A percentile compares a stretch with the other conserved stretches of the same genome.
Conservation (phyloP, 305 asterid species). For the Solanum hybrid region DNA sequence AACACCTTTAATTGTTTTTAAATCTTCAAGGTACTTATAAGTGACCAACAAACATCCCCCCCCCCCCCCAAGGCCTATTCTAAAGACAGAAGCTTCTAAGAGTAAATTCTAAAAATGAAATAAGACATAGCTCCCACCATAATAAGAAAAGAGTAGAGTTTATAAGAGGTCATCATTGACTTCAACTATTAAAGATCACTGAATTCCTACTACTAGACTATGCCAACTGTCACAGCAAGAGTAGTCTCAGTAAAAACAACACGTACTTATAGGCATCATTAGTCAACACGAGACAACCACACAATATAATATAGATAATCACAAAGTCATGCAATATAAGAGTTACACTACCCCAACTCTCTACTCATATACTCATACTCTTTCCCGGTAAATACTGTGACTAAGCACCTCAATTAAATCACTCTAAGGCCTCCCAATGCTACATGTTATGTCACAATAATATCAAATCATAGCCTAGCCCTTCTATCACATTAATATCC, state of each 20-base stretch:
- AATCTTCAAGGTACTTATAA: background rate
- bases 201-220: background rate
- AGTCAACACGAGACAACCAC: background rate
- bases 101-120: no score
- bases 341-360: background rate
- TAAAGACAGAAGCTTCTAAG: background rate
- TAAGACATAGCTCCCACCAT: background rate
- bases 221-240: background rate
- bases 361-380: background rate
- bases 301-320: no score
- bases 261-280: background rate
- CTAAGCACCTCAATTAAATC: background rate
- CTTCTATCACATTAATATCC: background rate
- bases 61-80: background rate
- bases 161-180: background rate
- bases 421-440: background rate
- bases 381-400: background rate
- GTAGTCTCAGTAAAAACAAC: background rate
- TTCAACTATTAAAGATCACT: background rate
- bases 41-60: background rate
- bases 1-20: background rate
- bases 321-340: background rate
- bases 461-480: background rate
- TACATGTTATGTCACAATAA: background rate
- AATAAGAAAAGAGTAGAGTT: no score